phyloP scores from a whole-genome alignment of 148 eudicot genomes.

The Rhododendron kiyosumense region DNA sequence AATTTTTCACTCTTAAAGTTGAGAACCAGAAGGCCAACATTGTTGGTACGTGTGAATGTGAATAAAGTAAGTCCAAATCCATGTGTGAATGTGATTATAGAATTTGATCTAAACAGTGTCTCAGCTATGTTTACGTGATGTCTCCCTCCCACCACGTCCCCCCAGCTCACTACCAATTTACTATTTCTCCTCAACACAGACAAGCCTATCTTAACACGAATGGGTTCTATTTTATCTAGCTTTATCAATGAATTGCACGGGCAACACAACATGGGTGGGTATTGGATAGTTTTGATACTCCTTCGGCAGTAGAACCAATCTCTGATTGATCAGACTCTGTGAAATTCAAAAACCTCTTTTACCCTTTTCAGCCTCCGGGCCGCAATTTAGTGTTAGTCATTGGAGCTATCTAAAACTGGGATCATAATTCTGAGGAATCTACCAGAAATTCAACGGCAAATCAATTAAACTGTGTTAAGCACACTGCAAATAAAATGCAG shows the following conservation, averaged over 20 bases:
- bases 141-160: background rate
- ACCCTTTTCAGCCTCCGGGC: background rate
- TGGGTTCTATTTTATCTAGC: background rate
- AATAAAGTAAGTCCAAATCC: background rate
- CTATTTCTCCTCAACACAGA: background rate
- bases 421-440: background rate
- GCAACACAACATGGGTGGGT: background rate
- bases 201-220: background rate
- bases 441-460: background rate
- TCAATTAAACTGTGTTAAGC: background rate
- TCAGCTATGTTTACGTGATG: background rate
- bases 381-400: background rate
- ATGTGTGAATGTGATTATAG: background rate
- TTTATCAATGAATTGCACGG: background rate
- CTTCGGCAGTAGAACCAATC: background rate
- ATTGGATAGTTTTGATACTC: background rate
- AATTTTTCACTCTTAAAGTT: background rate
- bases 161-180: slow-evolving; percentile 3
- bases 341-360: background rate
- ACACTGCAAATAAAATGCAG: background rate
- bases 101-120: background rate
- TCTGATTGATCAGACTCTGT: background rate
- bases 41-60: background rate
- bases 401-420: background rate
- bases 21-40: background rate